Conservation (phyloP, 2,329 filamentous ascomycete species). For the Fusarium papillatum region DNA sequence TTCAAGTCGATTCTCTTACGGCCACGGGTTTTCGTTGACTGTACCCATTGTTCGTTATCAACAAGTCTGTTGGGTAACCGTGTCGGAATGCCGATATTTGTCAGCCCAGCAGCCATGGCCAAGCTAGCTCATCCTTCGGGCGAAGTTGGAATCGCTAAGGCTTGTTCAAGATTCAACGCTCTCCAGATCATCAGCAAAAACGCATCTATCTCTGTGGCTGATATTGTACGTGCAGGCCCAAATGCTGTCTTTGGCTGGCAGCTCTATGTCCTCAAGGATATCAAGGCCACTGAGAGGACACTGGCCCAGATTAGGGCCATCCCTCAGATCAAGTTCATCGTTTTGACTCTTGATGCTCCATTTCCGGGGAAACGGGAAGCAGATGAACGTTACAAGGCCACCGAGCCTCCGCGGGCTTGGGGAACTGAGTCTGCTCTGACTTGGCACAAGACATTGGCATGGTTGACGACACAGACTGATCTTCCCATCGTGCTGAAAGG, state of each 20-base stretch:
- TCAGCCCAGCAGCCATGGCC: conserved; percentile 73
- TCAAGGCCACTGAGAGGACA: conserved; percentile 54
- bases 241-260: conserved; percentile 69
- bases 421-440: conserved; percentile 69
- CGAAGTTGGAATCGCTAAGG: conserved; percentile 68
- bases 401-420: conserved; percentile 66
- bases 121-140: conserved; percentile 72
- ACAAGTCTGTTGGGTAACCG: conserved; percentile 72
- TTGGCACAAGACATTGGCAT: conserved; percentile 69
- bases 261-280: conserved; percentile 71
- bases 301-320: conserved; percentile 74
- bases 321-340: conserved; percentile 73
- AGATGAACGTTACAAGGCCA: conserved; percentile 59
- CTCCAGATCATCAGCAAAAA: conserved; percentile 75
- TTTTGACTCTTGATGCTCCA: conserved; percentile 71
- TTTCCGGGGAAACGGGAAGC: conserved; percentile 68
- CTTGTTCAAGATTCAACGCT: conserved; percentile 65
- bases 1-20: conserved; percentile 84
- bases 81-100: conserved; percentile 69
- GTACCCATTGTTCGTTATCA: conserved; percentile 76
- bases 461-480: conserved; percentile 59
- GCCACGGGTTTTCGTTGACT: conserved; percentile 86
- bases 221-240: conserved; percentile 57
- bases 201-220: conserved; percentile 68
- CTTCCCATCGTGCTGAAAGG: conserved; percentile 62